Base-by-base conservation (phyloP, 73 alveolate genomes). In the Paramecium tetraurelia region DNA sequence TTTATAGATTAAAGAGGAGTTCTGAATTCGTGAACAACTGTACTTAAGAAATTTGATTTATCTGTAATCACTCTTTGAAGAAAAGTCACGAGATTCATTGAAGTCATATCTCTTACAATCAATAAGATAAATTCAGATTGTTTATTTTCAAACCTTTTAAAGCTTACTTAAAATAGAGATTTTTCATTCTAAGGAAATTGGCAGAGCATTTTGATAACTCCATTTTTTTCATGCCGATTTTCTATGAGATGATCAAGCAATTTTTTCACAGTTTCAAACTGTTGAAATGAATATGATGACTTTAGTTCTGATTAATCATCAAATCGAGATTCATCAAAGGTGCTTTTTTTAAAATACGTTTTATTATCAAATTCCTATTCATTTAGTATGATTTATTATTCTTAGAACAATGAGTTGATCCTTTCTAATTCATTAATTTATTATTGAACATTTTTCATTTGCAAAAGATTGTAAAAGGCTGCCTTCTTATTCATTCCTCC, bases 101-200 rank as follows among this genome's bases (percentile, higher is more conserved):
- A 41, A 18, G 90, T 80, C 70, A 80, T 48, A 80, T 80, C 90
- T 44, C 53, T 80, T 18, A 80, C 90, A 11, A 80, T 80, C 14
- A 80, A 31, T 44, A 80, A 41, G 10, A 80, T 43, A 48, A 41
- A 80, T 22, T 46, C 90, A 80, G 43, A 20, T 43, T 40, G 7
- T 24, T 24, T 80, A 16, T 46, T 22, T 11, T 44, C 90, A 27
- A 80, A 44, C 18, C n/a, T 40, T 20, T 80, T 80, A 41, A 80
- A 46, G 7, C 48, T 43, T 43, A 80, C 90, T 48, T 80, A 40
- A 43, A 18, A 80, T 18, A 80, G 29, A 2, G 76, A 38, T 24
- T 80, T 43, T 7, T 80, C 48, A 20, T 44, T 44, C 10, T 43
- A 35, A 75, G 58, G 68, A 75, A 41, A 41, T 22, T 41, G 18